Evolutionary conservation across 2,329 filamentous ascomycete species (phyloP).

Genomic region (Mycosphaerella arachidis): DNA sequence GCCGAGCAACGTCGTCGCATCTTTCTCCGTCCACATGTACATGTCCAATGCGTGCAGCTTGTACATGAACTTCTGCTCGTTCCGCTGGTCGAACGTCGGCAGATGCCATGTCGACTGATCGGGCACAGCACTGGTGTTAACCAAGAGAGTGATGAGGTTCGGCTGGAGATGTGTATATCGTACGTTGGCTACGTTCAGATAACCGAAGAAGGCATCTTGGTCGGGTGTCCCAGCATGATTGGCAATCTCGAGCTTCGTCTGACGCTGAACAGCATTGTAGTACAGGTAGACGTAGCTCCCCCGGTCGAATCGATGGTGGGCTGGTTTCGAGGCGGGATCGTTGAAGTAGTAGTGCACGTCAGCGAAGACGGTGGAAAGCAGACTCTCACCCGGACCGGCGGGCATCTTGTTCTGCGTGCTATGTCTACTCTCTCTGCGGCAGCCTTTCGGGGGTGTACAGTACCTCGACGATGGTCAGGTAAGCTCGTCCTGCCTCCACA

Average conservation of each 20-base stretch:
- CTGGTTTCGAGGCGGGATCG: constrained; percentile 60
- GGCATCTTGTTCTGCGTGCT: constrained; percentile 37
- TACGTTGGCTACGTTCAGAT: constrained; percentile 54
- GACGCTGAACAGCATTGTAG: constrained; percentile 63
- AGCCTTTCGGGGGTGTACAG: constrained; percentile 21
- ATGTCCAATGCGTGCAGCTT: constrained; percentile 70
- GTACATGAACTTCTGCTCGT: constrained; percentile 76
- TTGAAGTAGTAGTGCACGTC: constrained; percentile 77
- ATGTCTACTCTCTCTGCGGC: constrained; percentile 12
- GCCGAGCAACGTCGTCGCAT: constrained; percentile 67
- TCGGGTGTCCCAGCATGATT: constrained; percentile 68
- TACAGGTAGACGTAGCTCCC: constrained; percentile 77
- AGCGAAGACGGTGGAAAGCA: constrained; percentile 55
- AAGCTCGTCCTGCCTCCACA: constrained; percentile 25
- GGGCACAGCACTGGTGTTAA: constrained; percentile 48
- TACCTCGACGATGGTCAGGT: constrained; percentile 26
- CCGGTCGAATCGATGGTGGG: constrained; percentile 77
- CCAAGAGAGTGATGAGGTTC: constrained; percentile 63
- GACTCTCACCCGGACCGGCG: constrained; percentile 44
- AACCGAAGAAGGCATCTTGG: constrained; percentile 76
- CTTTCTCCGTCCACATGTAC: constrained; percentile 73
- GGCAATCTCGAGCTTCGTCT: constrained; percentile 69
- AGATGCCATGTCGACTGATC: constrained; percentile 64
- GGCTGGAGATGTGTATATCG: constrained; percentile 71
- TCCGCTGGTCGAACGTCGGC: constrained; percentile 65